A percentile compares a stretch with the other conserved stretches of the same genome.
Evolutionary conservation across 1,284 basidiomycete species (phyloP).

Genomic region (Wolfiporia cocos): DNA sequence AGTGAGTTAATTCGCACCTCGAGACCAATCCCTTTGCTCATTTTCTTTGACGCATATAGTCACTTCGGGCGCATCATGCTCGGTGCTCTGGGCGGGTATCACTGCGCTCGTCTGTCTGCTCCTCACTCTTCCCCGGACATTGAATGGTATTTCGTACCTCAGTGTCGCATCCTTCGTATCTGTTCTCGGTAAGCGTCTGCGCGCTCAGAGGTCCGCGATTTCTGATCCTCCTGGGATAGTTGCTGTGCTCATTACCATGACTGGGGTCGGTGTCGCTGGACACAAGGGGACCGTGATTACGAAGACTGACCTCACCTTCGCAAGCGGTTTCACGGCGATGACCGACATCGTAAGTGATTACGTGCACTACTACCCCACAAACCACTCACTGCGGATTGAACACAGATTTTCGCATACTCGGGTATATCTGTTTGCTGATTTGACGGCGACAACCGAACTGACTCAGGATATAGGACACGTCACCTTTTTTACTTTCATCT

Average conservation of each 20-base stretch:
- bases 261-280: constrained; percentile 43
- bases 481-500: constrained; percentile 49
- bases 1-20: too few relatives aligned
- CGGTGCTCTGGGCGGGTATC: constrained; percentile 24
- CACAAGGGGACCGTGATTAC: constrained; percentile 34
- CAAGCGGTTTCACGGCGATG: constrained; percentile 44
- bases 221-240: constrained; percentile 12
- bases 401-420: constrained; percentile 47
- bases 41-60: constrained; percentile 13
- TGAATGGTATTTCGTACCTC: constrained; percentile 25
- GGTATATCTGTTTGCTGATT: too few relatives aligned
- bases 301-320: constrained; percentile 36
- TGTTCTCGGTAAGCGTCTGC: constrained; percentile 34
- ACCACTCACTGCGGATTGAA: neutral
- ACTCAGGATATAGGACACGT: constrained; percentile 17
- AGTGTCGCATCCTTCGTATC: constrained; percentile 27
- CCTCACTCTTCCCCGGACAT: constrained; percentile 25
- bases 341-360: constrained; percentile 40
- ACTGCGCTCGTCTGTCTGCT: constrained; percentile 23
- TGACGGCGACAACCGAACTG: neutral
- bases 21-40: too few relatives aligned
- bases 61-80: constrained; percentile 26
- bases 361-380: too few relatives aligned
- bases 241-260: constrained; percentile 40
- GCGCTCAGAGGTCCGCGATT: too few relatives aligned